Evolutionary conservation across 2,329 filamentous ascomycete genomes (phyloP).

Genomic region (Tympanopsis confertula): DNA sequence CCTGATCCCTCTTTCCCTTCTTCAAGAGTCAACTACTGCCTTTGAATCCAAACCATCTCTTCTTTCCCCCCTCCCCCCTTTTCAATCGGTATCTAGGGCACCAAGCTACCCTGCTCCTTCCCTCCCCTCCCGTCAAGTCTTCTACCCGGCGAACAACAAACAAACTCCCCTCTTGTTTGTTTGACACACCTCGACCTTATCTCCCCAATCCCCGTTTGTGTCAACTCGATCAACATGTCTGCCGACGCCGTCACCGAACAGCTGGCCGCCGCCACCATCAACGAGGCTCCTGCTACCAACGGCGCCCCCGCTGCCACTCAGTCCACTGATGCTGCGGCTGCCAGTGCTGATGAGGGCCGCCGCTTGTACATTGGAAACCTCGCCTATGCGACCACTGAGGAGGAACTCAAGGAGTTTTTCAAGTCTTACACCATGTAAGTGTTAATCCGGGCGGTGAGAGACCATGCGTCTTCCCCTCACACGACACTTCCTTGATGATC

Average conservation of each 20-base stretch:
- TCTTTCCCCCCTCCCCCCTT: not conserved
- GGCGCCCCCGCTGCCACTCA: slow-evolving; percentile 48
- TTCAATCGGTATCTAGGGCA: not conserved
- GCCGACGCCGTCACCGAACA: not conserved
- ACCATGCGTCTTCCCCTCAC: not conserved
- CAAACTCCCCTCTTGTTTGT: not conserved
- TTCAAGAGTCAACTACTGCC: not conserved
- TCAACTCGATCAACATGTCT: not conserved
- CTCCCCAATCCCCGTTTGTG: not conserved
- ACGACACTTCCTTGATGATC: too few relatives aligned
- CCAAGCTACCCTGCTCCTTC: slow-evolving; percentile 1
- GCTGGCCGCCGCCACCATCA: not conserved
- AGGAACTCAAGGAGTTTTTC: slow-evolving; percentile 99
- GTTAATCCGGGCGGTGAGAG: slow-evolving; percentile 5
- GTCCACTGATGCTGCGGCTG: slow-evolving; percentile 71
- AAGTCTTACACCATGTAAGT: slow-evolving; percentile 98
- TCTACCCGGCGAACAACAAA: not conserved
- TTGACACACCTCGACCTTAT: not conserved
- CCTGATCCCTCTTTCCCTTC: not conserved
- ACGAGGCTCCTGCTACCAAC: slow-evolving; percentile 20
- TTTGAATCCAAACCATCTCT: not conserved
- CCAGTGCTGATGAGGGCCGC: slow-evolving; percentile 95
- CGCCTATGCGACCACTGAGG: slow-evolving; percentile 99
- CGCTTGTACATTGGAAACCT: slow-evolving; percentile 99
- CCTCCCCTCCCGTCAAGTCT: not conserved